Evolutionary conservation across 805 yeast genomes (phyloP).

Genomic region (Kluyveromyces lactis): DNA sequence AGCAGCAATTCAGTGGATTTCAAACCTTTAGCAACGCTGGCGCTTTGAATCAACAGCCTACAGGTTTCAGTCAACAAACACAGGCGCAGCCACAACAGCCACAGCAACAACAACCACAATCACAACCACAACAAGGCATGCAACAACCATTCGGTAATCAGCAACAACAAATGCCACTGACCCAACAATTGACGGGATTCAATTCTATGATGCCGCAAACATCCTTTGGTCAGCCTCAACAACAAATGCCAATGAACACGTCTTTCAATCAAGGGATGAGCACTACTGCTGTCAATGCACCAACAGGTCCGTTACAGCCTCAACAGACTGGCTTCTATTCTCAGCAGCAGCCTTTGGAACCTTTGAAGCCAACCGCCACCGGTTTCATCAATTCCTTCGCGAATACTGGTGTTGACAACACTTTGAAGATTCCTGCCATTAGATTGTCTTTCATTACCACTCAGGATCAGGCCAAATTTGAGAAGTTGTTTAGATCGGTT

Average conservation of each 20-base stretch:
- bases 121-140: conserved; percentile 14
- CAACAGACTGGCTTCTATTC: conserved; percentile 42
- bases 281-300: conserved; percentile 3
- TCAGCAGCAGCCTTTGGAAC: conserved; percentile 22
- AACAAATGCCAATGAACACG: not conserved
- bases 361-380: conserved; percentile 37
- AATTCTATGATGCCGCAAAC: conserved; percentile 18
- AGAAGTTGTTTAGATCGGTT: conserved; percentile 71
- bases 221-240: conserved; percentile 19
- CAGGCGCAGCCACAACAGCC: conserved; percentile 17
- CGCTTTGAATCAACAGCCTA: conserved; percentile 10
- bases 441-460: conserved; percentile 79
- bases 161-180: conserved; percentile 11
- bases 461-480: conserved; percentile 80
- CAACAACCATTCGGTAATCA: conserved; percentile 14
- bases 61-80: conserved; percentile 7
- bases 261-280: not conserved
- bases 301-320: conserved; percentile 20
- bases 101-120: conserved; percentile 14
- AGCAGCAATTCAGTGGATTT: not conserved
- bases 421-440: conserved; percentile 60
- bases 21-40: not conserved
- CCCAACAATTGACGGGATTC: conserved; percentile 25
- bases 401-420: conserved; percentile 42
- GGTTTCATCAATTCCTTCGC: conserved; percentile 38